Base-by-base conservation (phyloP, 306 rosid genomes). In the Begonia masoniana region DNA sequence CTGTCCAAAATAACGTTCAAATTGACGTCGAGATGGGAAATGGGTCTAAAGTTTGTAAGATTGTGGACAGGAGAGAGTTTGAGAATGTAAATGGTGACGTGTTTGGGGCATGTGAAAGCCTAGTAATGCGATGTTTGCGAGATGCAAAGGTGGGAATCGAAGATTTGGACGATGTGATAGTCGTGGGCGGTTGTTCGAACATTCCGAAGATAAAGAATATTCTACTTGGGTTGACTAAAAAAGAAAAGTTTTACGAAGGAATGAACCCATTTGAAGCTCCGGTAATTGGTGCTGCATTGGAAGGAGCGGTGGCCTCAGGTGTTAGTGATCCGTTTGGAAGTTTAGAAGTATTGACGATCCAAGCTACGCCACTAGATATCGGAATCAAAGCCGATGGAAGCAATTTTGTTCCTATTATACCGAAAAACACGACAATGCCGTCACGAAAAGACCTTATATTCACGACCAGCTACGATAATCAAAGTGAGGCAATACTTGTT, bases 301-400 rank as follows among this genome's bases (percentile, higher is more conserved):
- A 85, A 76, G 97, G 95, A 65, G 89, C 94, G 7, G 72, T 89
- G 13, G 91, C 97, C 39, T 80, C 89, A 2, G 95, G 94, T 15
- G 51, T 76, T 35, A 69, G 61, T 50, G 97, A 89, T 58, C 94
- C 97, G 12, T 76, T 80, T 52, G 95, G 95, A 52, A 80, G 51
- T 58, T 71, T 85, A 62, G 97, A 89, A 68, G 68, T 85, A 67
- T 60, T 82, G 39, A 82, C 85, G 42, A 82, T 82, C 69, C 97
- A 89, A 73, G 83, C 58, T 45, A 78, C 91, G 1, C 94, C 95
- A 36, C 85, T 76, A 5, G 89, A 87, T 41, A 69, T 89, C 8
- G 97, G 97, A n/a, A 78, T 89, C 36, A 78, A 43, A 47, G 89
- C 94, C 1, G 85, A 82, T 51, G 85, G 87, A 31, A 75, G 79